These are phyloP conservation scores for Pisolithus albus DNA, from an alignment of 768 basidiomycete species.

Conservation along the genomic window DNA sequence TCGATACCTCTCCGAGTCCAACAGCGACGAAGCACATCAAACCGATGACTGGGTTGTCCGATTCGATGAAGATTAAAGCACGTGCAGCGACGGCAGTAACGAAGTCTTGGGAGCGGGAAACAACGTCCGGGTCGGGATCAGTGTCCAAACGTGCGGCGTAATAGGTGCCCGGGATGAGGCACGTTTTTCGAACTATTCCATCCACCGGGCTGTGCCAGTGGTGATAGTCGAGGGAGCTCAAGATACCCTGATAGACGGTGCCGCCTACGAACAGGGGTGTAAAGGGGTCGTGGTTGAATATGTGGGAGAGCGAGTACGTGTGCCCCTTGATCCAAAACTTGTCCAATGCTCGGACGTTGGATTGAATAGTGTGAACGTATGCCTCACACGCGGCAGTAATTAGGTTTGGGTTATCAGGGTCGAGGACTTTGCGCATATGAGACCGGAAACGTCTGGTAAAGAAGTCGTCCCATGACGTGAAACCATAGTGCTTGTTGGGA, in stretches of 20 bases:
- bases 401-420: slow-evolving; percentile 24
- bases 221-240: slow-evolving; percentile 46
- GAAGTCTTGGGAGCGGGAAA: slow-evolving; percentile 28
- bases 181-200: slow-evolving; percentile 32
- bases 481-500: slow-evolving; percentile 28
- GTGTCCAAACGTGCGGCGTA: neutral
- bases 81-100: slow-evolving; percentile 47
- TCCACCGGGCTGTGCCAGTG: slow-evolving; percentile 54
- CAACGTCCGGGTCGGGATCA: neutral
- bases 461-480: slow-evolving; percentile 43
- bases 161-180: slow-evolving; percentile 25
- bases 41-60: slow-evolving; percentile 48
- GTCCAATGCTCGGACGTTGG: slow-evolving; percentile 34
- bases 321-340: slow-evolving; percentile 54
- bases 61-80: slow-evolving; percentile 51
- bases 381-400: slow-evolving; percentile 49
- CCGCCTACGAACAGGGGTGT: slow-evolving; percentile 41
- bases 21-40: slow-evolving; percentile 53
- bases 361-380: slow-evolving; percentile 30
- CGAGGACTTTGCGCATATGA: slow-evolving; percentile 32
- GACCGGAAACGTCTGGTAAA: slow-evolving; percentile 38
- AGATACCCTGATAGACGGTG: slow-evolving; percentile 48
- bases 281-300: slow-evolving; percentile 37
- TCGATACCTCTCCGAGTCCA: slow-evolving; percentile 59
- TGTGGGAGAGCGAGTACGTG: slow-evolving; percentile 49